Percentiles rank a stretch among this genome's conserved stretches.
These are phyloP conservation scores for Fraxinus albicans DNA, from an alignment of 305 asterid species.

Conservation along the genomic window DNA sequence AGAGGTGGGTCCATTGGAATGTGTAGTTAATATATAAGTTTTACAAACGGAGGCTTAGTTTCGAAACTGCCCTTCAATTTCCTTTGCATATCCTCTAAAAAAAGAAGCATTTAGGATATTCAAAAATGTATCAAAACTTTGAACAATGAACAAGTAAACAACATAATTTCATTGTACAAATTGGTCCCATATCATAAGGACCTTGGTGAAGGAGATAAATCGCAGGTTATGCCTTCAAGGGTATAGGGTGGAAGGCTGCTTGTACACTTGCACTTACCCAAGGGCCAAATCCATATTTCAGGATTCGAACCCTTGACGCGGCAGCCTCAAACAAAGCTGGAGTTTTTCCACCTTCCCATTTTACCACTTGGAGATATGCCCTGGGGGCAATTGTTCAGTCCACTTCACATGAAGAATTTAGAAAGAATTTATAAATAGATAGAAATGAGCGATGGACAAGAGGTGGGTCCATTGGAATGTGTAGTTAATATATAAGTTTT, in stretches of 20 bases:
- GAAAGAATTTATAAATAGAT: background rate
- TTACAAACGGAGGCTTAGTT: background rate
- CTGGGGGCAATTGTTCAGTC: background rate
- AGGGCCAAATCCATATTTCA: too few relatives aligned
- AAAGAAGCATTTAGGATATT: background rate
- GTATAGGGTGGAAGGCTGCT: too few relatives aligned
- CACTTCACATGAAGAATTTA: background rate
- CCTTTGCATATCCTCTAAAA: background rate
- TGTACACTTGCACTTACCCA: too few relatives aligned
- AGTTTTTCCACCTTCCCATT: too few relatives aligned
- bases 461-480: background rate
- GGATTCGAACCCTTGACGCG: too few relatives aligned
- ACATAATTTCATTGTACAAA: constrained; percentile 3
- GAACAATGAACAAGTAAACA: background rate
- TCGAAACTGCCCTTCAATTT: background rate
- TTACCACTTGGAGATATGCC: too few relatives aligned
- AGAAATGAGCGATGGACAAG: background rate
- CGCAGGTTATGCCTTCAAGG: too few relatives aligned
- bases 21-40: background rate
- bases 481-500: background rate
- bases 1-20: background rate
- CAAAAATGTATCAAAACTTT: background rate
- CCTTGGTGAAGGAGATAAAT: too few relatives aligned
- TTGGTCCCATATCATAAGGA: background rate
- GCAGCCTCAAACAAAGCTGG: too few relatives aligned